Evolutionary conservation across 306 rosid genomes (phyloP).

Genomic region (Cucumis melo): DNA sequence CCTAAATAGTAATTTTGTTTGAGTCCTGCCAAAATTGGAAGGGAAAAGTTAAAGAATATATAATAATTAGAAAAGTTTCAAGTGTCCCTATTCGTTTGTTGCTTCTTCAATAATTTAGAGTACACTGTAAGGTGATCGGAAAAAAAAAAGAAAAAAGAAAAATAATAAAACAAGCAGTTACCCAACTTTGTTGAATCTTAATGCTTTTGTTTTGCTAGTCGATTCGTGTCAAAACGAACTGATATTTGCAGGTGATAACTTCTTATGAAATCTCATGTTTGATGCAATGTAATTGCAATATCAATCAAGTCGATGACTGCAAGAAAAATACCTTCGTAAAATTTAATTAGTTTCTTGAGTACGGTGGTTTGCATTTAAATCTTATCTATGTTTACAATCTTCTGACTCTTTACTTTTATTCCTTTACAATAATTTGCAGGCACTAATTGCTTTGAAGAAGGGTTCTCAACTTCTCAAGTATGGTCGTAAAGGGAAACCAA

Average conservation of each 20-base stretch:
- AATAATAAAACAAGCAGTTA: neutral
- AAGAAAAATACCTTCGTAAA: neutral
- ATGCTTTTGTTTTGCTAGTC: neutral
- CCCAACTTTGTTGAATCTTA: neutral
- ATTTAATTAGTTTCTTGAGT: neutral
- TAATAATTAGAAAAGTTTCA: neutral
- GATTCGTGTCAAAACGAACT: neutral
- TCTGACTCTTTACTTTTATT: neutral
- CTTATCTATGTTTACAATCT: neutral
- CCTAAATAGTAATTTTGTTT: neutral
- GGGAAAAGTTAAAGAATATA: neutral
- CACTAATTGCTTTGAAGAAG: constrained; percentile 87
- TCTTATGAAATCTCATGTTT: neutral
- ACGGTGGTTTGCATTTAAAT: neutral
- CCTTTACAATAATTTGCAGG: constrained; percentile 27
- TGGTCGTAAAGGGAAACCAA: constrained; percentile 97
- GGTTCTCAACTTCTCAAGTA: constrained; percentile 88
- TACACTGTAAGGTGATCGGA: neutral
- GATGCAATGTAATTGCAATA: neutral
- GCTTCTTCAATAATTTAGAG: neutral
- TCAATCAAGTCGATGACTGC: neutral
- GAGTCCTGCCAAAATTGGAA: neutral
- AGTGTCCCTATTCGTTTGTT: neutral
- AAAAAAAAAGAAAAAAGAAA: neutral
- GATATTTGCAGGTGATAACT: neutral